These are phyloP conservation scores for Aotearoamyces nothofagi DNA, from an alignment of 2,329 filamentous ascomycete genomes.

Conservation along the genomic window DNA sequence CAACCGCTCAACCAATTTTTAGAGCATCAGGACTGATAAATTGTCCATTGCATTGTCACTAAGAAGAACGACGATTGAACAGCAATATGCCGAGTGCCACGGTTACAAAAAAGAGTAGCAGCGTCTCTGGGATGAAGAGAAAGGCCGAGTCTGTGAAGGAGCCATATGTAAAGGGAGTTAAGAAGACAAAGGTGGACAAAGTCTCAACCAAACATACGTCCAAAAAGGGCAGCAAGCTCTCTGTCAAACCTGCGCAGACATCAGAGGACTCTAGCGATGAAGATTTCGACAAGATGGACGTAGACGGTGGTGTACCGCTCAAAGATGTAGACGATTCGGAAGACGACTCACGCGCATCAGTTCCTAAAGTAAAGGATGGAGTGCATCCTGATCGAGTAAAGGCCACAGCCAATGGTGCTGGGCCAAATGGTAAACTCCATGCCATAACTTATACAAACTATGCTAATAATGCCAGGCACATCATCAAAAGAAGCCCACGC, in stretches of 20 bases:
- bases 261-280: conserved; percentile 23
- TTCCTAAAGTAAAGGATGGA: conserved; percentile 17
- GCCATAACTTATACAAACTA: conserved; percentile 7
- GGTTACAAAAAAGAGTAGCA: conserved; percentile 27
- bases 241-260: conserved; percentile 10
- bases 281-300: conserved; percentile 24
- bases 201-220: conserved; percentile 19
- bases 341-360: conserved; percentile 21
- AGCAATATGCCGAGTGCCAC: conserved; percentile 19
- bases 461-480: conserved; percentile 27
- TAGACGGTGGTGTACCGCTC: conserved; percentile 17
- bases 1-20: too few species aligned
- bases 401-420: conserved; percentile 10
- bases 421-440: conserved; percentile 13
- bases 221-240: conserved; percentile 18
- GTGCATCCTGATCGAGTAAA: conserved; percentile 20
- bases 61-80: too few species aligned
- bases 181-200: conserved; percentile 32
- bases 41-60: too few species aligned
- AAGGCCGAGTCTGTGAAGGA: conserved; percentile 35
- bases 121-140: conserved; percentile 40
- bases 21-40: too few species aligned
- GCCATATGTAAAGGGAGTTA: conserved; percentile 26
- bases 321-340: conserved; percentile 16
- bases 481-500: conserved; percentile 76